Percentiles rank a stretch among this genome's conserved stretches.
Conservation (phyloP, 495 filamentous ascomycete genomes). For the Cetradonia linearis region DNA sequence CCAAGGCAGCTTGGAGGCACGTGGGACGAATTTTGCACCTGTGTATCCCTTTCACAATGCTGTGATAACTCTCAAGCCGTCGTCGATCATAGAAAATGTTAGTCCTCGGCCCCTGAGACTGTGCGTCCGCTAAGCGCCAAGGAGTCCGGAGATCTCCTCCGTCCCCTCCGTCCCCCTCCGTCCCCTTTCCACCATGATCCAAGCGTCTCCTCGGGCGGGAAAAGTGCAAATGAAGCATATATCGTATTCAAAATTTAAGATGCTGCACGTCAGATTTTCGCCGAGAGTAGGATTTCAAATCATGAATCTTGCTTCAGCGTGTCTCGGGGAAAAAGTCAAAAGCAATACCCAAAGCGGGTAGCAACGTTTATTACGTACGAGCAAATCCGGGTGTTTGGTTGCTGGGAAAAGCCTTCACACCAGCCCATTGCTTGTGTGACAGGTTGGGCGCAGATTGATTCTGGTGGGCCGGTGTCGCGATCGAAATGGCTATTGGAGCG, state of each 20-base stretch:
- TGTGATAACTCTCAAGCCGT: neutral
- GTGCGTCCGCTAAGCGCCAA: conserved; percentile 1
- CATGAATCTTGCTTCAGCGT: neutral
- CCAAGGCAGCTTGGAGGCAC: neutral
- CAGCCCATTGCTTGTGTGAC: neutral
- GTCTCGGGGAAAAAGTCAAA: neutral
- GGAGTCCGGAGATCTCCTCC: neutral
- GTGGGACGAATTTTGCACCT: neutral
- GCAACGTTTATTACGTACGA: conserved; percentile 2
- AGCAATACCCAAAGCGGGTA: neutral
- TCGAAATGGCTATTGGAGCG: neutral
- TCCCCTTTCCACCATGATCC: neutral
- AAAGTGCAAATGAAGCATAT: neutral
- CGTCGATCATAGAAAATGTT: neutral
- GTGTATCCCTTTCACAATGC: neutral
- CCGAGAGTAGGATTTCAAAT: conserved; percentile 1
- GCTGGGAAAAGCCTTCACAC: neutral
- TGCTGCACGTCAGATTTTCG: conserved; percentile 5
- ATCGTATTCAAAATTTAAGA: neutral
- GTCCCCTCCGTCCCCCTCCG: neutral
- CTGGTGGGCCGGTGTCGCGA: neutral
- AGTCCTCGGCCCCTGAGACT: neutral
- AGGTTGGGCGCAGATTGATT: neutral
- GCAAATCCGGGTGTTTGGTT: conserved; percentile 7
- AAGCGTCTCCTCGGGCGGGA: conserved; percentile 9